A percentile compares a stretch with the other conserved stretches of the same genome.
These are phyloP conservation scores for Pyronema domesticum DNA, from an alignment of 495 filamentous ascomycete genomes.

Conservation along the genomic window DNA sequence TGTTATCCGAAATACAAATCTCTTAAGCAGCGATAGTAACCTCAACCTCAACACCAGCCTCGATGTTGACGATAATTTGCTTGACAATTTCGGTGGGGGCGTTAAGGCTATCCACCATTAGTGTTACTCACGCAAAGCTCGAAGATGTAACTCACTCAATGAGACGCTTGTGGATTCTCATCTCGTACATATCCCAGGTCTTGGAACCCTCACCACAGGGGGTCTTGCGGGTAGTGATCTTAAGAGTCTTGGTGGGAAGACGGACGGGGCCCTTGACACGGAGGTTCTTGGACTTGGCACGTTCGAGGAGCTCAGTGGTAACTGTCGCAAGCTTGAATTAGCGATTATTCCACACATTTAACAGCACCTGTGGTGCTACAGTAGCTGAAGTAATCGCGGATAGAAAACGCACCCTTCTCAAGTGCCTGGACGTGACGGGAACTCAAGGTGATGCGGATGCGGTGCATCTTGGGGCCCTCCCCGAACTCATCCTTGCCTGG, in stretches of 20 bases:
- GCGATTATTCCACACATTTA: background rate
- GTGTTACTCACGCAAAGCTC: slow-evolving; percentile 28
- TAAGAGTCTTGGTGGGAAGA: slow-evolving; percentile 90
- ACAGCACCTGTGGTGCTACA: background rate
- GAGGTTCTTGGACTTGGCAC: slow-evolving; percentile 94
- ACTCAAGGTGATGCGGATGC: slow-evolving; percentile 96
- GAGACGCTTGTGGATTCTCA: slow-evolving; percentile 98
- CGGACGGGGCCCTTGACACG: slow-evolving; percentile 97
- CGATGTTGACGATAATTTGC: slow-evolving; percentile 99
- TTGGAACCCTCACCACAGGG: slow-evolving; percentile 99
- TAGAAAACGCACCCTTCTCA: slow-evolving; percentile 47
- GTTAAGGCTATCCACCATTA: slow-evolving; percentile 44
- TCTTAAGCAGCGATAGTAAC: slow-evolving; percentile 95
- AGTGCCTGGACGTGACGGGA: slow-evolving; percentile 79
- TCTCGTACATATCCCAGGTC: slow-evolving; percentile 98
- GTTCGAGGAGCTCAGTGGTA: slow-evolving; percentile 92
- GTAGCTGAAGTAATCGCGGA: background rate
- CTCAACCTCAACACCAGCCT: slow-evolving; percentile 99
- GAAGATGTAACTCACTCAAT: slow-evolving; percentile 51
- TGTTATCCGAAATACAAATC: background rate
- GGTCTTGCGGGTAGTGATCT: slow-evolving; percentile 90
- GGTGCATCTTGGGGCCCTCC: slow-evolving; percentile 85
- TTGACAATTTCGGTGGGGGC: slow-evolving; percentile 98
- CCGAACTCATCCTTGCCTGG: slow-evolving; percentile 75
- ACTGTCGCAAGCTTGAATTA: slow-evolving; percentile 28